A percentile compares a stretch with the other conserved stretches of the same genome.
Evolutionary conservation across 768 basidiomycete species (phyloP).

Genomic region (Kondoa subrosea): DNA sequence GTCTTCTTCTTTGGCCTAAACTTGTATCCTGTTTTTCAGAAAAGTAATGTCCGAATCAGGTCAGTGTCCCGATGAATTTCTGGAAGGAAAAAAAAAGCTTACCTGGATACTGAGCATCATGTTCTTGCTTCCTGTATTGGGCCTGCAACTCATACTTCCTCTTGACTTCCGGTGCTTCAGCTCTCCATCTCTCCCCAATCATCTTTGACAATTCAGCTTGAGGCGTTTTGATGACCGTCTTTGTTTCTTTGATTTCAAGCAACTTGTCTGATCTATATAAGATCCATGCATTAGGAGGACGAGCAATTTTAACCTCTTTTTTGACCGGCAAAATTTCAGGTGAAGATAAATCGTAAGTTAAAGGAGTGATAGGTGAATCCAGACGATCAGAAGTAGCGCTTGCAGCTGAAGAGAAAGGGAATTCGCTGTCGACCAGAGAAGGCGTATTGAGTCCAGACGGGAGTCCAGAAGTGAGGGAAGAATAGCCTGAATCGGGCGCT

Average conservation of each 20-base stretch:
- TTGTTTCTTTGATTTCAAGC: conserved; percentile 34
- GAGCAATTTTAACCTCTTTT: conserved; percentile 30
- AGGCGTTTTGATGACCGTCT: conserved; percentile 32
- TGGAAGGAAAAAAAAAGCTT: conserved; percentile 12
- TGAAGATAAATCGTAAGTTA: neutral
- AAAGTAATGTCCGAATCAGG: neutral
- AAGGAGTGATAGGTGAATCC: neutral
- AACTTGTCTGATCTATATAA: conserved; percentile 53
- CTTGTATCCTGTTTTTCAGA: neutral
- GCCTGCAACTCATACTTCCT: conserved; percentile 31
- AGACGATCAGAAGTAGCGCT: neutral
- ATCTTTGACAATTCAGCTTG: conserved; percentile 52
- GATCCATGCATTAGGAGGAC: conserved; percentile 72
- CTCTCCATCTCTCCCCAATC: conserved; percentile 50
- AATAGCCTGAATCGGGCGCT: neutral
- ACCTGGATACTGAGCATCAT: conserved; percentile 24
- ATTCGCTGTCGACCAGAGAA: no score
- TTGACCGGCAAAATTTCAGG: no score
- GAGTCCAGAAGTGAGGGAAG: no score
- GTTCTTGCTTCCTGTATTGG: conserved; percentile 30
- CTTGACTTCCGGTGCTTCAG: conserved; percentile 40
- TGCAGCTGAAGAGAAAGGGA: neutral
- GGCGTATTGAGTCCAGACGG: no score
- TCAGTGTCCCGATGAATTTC: neutral
- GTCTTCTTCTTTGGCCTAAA: conserved; percentile 1